These are phyloP conservation scores for Rostrohypoxylon terebratum DNA, from an alignment of 495 filamentous ascomycete species.

Conservation along the genomic window DNA sequence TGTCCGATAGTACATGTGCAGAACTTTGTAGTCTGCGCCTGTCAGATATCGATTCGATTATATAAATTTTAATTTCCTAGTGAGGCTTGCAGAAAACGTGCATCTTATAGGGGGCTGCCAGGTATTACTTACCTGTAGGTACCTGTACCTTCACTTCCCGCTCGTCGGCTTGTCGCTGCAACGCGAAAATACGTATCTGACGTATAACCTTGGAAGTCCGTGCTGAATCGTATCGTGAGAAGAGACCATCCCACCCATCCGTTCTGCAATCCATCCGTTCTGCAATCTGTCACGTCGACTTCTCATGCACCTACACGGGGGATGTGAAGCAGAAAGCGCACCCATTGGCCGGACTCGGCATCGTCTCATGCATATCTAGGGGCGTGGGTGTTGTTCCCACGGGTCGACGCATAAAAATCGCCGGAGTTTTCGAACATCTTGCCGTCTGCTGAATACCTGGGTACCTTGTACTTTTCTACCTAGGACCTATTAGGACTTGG, in stretches of 20 bases:
- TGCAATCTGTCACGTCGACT: conserved; percentile 16
- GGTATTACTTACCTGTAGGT: background rate
- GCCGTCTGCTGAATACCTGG: background rate
- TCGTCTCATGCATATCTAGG: conserved; percentile 24
- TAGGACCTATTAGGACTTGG: too few species aligned
- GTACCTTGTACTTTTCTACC: background rate
- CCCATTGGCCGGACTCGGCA: conserved; percentile 20
- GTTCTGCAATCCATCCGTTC: background rate
- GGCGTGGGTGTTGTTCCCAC: conserved; percentile 1
- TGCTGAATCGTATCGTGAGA: conserved; percentile 15
- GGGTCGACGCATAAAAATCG: conserved; percentile 29
- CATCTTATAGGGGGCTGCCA: background rate
- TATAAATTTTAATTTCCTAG: conserved; percentile 12
- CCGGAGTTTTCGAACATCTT: conserved; percentile 27
- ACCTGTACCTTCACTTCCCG: background rate
- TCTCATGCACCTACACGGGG: conserved; percentile 34
- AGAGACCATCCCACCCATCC: conserved; percentile 10
- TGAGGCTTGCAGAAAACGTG: conserved; percentile 2
- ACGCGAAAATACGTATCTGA: conserved; percentile 17
- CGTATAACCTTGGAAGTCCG: conserved; percentile 20
- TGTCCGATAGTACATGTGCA: background rate
- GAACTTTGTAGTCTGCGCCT: background rate
- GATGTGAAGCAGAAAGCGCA: background rate
- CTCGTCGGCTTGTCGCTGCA: conserved; percentile 16
- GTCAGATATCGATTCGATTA: conserved; percentile 18